These are phyloP conservation scores for Starmerella stigmatis DNA, from an alignment of 805 yeast species.

Conservation along the genomic window DNA sequence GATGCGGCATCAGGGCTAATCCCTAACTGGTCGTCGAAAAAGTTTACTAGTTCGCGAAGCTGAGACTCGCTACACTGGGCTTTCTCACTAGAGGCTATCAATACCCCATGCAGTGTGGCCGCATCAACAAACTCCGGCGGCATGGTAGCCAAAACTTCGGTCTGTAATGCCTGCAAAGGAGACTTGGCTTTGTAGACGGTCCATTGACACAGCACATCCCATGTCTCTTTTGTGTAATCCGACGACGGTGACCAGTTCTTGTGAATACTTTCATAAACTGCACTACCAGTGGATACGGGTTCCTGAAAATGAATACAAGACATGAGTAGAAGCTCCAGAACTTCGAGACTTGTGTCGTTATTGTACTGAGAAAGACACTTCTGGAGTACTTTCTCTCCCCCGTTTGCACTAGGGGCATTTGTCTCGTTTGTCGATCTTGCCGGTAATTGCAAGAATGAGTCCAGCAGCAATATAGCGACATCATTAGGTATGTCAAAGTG, in stretches of 20 bases:
- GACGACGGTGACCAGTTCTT: constrained; percentile 2
- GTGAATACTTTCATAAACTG: constrained; percentile 9
- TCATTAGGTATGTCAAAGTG: constrained; percentile 13
- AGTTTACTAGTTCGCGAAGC: constrained; percentile 23
- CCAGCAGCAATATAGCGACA: constrained; percentile 20
- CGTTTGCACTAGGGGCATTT: neutral
- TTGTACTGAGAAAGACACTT: constrained; percentile 9
- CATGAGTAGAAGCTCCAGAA: constrained; percentile 26
- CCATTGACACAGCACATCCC: constrained; percentile 33
- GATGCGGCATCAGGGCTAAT: constrained; percentile 33
- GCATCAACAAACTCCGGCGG: constrained; percentile 22
- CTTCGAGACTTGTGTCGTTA: constrained; percentile 20
- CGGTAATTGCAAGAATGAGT: constrained; percentile 20
- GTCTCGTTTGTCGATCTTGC: neutral
- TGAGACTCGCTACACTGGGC: constrained; percentile 25
- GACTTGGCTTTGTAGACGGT: constrained; percentile 22
- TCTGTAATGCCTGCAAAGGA: constrained; percentile 10
- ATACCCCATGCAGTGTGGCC: constrained; percentile 23
- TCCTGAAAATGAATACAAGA: constrained; percentile 26
- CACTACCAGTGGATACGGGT: constrained; percentile 11
- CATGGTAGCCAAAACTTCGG: constrained; percentile 18
- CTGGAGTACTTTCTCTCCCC: constrained; percentile 18
- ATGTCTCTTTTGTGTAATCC: constrained; percentile 29
- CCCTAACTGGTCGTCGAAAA: constrained; percentile 30
- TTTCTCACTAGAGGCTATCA: constrained; percentile 25